Evolutionary conservation across 306 rosid species (phyloP).

Genomic region (Casuarina equisetifolia): DNA sequence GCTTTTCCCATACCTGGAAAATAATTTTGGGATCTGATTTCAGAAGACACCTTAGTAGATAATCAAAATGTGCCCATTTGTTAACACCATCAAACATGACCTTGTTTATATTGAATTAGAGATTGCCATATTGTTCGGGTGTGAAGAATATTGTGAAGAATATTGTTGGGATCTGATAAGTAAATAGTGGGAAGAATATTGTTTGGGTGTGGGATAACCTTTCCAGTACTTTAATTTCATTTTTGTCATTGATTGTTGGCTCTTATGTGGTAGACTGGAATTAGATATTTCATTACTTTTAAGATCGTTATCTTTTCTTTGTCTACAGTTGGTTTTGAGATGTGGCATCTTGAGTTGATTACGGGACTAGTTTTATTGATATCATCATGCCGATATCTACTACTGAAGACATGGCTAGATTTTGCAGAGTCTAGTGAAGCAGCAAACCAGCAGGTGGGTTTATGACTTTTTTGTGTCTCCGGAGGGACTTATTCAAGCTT

Average conservation of each 20-base stretch:
- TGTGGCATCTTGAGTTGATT: conserved; percentile 93
- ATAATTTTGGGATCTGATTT: not conserved
- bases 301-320: conserved; percentile 15
- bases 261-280: conserved; percentile 4
- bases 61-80: not conserved
- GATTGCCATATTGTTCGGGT: not conserved
- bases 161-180: not conserved
- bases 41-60: not conserved
- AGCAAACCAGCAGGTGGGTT: conserved; percentile 79
- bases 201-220: not conserved
- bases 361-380: conserved; percentile 63
- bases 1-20: not conserved
- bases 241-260: not conserved
- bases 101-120: not conserved
- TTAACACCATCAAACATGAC: not conserved
- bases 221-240: not conserved
- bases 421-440: conserved; percentile 90
- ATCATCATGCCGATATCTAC: conserved; percentile 69
- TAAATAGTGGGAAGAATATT: not conserved
- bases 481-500: not conserved
- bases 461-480: conserved; percentile 19
- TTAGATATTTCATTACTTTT: conserved; percentile 8
- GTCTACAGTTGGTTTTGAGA: conserved; percentile 78
- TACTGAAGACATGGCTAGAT: conserved; percentile 76
- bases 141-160: not conserved